Base-by-base conservation (phyloP, 2,329 filamentous ascomycete genomes). In the Microsporum audouinii region DNA sequence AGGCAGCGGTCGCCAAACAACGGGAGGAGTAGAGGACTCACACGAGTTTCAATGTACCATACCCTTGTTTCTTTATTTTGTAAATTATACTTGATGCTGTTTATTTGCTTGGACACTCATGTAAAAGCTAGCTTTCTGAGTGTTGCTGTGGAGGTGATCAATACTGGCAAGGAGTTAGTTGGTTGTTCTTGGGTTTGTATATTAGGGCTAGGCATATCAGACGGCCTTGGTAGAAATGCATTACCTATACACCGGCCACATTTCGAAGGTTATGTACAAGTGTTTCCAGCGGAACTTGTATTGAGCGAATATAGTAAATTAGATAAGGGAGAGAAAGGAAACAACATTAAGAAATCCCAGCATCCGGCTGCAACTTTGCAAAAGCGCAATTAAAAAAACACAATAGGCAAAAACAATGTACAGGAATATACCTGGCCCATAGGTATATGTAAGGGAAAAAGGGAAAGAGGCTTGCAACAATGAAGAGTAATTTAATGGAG, bases 1-100 rank as follows among this genome's bases (percentile, higher is more conserved):
- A 72, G 63, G 75, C 74, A 63, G 75, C 77, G 63, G 71, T 76
- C 29, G 75, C 76, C 64, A 75, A 71, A 67, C 65, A 76, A 66
- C 72, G 70, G 65, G 66, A 70, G 64, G 65, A 72, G 60, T 72
- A 67, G 17, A 66, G 63, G 59, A 31, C 43, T 27, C 58, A 14
- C 58, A 51, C 12, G 23, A 29, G 8, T 5, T 29, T 23, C n/a
- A 38, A 63, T 61, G 33, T 59, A 47, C 61, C 29, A 61, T 65
- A 29, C 23, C 34, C 3, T 31, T 49, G 4, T 17, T 36, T 38
- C 36, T 23, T 8, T 39, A 31, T 57, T 14, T 36, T 29, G 29
- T 59, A 29, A 29, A 51, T 51, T 47, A 41, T 23, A 23, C 33
- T 27, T 59, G 34, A 27, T 31, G n/a, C 10, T 47, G 27, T 31